Base-by-base conservation (phyloP, 306 rosid genomes). In the Prunus campanulata region DNA sequence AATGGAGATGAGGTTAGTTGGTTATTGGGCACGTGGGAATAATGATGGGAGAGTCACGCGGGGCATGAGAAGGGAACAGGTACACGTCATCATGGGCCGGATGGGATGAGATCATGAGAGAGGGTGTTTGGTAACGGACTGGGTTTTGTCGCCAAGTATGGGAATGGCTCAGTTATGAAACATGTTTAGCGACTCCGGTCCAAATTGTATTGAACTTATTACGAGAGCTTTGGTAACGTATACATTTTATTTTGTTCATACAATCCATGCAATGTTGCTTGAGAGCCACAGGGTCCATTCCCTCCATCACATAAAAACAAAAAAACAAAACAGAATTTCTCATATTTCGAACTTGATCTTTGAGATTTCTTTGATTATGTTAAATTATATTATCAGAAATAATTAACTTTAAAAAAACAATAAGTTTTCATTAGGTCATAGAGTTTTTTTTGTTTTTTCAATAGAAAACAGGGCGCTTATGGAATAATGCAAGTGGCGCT, bases 21-120 rank as follows among this genome's bases (percentile, higher is more conserved):
- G 83, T 64, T 76, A 81, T 67, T 20, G 52, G 80, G 60, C 86
- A 80, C 76, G 86, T 76, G 88, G 66, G 64, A 55, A 70, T 66
- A 79, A 80, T 25, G 76, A 62, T 67, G 74, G 35, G 63, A 22
- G 44, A 47, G 78, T 64, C 77, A 77, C 78, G 77, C 79, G 50
- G 25, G 42, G 25, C 87, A 86, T 77, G 78, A 73, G 32, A 77
- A 49, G 30, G 32, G 47, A 4, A 48, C 46, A 46, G 49, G n/a
- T n/a, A 49, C 8, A 66, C 76, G 70, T 62, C 85, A 81, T 80
- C 75, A 66, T 69, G 29, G 66, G 48, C 6, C 29, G 47, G 62
- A 47, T 46, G 61, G 47, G 25, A 18, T 46, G 47, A n/a, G 65
- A 48, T 60, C 16, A 11, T 24, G 32, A 55, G 12, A n/a, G 27